These are phyloP conservation scores for Aristolochia fimbriata DNA, from an alignment of 164 flowering plant species.

Conservation along the genomic window DNA sequence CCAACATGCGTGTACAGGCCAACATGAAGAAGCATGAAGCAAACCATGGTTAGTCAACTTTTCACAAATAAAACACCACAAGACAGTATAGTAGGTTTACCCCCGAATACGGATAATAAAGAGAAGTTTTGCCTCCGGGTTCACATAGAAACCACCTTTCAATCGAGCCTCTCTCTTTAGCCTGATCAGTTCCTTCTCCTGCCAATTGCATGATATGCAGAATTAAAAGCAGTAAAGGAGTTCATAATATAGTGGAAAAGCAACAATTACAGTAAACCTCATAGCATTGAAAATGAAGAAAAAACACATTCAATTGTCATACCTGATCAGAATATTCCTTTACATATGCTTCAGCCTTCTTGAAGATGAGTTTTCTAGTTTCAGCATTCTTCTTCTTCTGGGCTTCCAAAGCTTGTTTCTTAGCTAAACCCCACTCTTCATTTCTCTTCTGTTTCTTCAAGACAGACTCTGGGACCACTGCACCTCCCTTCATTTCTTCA, in stretches of 20 bases:
- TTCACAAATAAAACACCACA: no score
- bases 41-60: no score
- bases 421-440: constrained; percentile 29
- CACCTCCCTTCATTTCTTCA: constrained; percentile 19
- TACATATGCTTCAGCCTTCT: constrained; percentile 24
- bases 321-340: constrained; percentile 26
- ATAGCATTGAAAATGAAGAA: no score
- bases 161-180: constrained; percentile 32
- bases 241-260: no score
- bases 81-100: constrained; percentile 9
- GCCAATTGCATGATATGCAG: no score
- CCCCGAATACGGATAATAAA: constrained; percentile 53
- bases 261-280: no score
- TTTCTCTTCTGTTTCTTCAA: constrained; percentile 32
- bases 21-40: no score
- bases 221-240: no score
- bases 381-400: constrained; percentile 20
- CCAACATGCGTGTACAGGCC: no score
- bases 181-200: constrained; percentile 25
- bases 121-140: constrained; percentile 49
- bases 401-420: constrained; percentile 14
- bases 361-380: constrained; percentile 26
- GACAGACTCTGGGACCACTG: constrained; percentile 24
- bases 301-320: no score
- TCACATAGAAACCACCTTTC: constrained; percentile 53